Base-by-base conservation (phyloP, 768 basidiomycete species). In the Mycena indigotica region DNA sequence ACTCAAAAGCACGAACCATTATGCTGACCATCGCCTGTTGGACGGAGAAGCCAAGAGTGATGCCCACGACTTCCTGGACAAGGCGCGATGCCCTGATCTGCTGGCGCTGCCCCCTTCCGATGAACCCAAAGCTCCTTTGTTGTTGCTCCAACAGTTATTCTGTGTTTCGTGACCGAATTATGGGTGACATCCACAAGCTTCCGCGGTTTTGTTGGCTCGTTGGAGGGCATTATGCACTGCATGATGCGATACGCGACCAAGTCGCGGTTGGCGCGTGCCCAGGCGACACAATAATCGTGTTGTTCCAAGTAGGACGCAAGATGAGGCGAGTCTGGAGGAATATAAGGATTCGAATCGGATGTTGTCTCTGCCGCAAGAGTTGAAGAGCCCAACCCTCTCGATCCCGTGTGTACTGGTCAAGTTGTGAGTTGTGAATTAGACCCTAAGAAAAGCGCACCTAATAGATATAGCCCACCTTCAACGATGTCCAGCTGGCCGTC, bases 61-160 rank as follows among this genome's bases (percentile, higher is more conserved):
- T 72, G 67, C 10, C 75, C 76, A 15, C 75, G 68, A 55, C 69
- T 76, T n/a, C 76, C 75, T 12, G 76, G 75, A 64, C 73, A 75
- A 23, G 73, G 73, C 10, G 65, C 69, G 32, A 73, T 52, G 8
- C 73, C 75, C 55, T 66, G 57, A 52, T 73, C 70, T 2, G 70
- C 66, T 26, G 75, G 76, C 21, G 74, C 76, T 6, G 75, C 75
- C 10, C 74, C 74, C 60, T 76, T 75, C n/a, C 74, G 60, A 55
- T 76, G 75, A 1, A 76, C 56, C 73, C 74, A 76, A 38, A 73
- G 55, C n/a, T 70, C 61, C 19, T 46, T 46, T 1, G 45, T 60
- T 38, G 63, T 64, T 15, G 50, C 67, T 3, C 61, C 62, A 12
- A 69, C 52, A 16, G 48, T 41, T 21, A 69, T 40, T 4, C 63